Evolutionary conservation across 495 filamentous ascomycete species (phyloP).

Genomic region (Neurospora sp.): DNA sequence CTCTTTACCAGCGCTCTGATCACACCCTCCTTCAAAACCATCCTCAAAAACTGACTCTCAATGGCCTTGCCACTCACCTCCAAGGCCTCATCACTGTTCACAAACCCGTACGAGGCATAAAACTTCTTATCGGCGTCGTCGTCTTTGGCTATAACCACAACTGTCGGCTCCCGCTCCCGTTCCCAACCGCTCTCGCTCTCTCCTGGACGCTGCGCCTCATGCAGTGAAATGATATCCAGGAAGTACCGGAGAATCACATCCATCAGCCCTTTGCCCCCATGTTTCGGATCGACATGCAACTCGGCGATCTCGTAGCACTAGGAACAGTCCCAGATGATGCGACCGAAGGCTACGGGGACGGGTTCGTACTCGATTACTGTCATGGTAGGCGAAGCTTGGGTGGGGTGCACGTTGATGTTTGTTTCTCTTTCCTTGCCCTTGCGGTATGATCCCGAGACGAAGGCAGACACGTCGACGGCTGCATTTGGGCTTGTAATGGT

Average conservation of each 20-base stretch:
- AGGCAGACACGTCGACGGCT: conserved; percentile 24
- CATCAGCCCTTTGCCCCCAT: background rate
- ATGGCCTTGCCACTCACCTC: background rate
- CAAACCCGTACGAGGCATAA: background rate
- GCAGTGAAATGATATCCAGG: background rate
- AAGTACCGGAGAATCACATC: background rate
- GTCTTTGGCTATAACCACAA: background rate
- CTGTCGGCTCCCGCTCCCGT: background rate
- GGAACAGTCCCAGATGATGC: conserved; percentile 43
- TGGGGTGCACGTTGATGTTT: conserved; percentile 26
- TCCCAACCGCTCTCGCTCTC: background rate
- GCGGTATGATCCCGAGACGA: conserved; percentile 24
- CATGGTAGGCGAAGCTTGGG: conserved; percentile 18
- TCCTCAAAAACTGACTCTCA: background rate
- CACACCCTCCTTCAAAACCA: background rate
- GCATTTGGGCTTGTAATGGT: conserved; percentile 15
- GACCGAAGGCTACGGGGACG: conserved; percentile 37
- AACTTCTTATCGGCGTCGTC: background rate
- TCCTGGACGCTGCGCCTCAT: background rate
- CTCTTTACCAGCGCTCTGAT: background rate
- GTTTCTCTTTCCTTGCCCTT: background rate
- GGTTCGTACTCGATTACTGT: background rate
- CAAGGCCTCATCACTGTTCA: background rate
- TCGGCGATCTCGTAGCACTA: conserved; percentile 46
- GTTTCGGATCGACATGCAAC: background rate